Conservation (phyloP, 73 alveolate species). For the Paramecium biaurelia region DNA sequence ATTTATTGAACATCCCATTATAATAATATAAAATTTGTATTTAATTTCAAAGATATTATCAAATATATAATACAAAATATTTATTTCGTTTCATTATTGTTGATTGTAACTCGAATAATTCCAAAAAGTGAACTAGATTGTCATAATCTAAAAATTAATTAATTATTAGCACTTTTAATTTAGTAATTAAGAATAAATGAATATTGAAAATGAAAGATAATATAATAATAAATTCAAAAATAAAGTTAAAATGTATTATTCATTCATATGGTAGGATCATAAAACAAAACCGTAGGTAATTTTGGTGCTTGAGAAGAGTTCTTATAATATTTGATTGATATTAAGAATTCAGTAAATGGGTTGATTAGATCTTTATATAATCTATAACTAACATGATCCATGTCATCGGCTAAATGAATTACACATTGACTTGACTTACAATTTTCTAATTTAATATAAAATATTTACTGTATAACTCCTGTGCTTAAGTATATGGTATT, state of each 20-base stretch:
- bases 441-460: slow-evolving; percentile 52
- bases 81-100: not conserved
- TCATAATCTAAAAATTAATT: not conserved
- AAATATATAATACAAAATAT: not conserved
- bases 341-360: slow-evolving; percentile 21
- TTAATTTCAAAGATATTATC: not conserved
- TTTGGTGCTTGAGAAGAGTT: not conserved
- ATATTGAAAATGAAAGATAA: not conserved
- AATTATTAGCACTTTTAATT: not conserved
- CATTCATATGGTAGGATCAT: not conserved
- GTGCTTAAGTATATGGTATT: slow-evolving; percentile 68
- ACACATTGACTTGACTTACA: slow-evolving; percentile 83
- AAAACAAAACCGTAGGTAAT: not conserved
- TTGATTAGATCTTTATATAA: slow-evolving; percentile 56
- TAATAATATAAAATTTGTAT: not conserved
- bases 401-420: slow-evolving; percentile 77
- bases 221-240: not conserved
- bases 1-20: not conserved
- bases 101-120: not conserved
- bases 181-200: not conserved
- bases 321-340: not conserved
- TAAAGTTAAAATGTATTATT: not conserved
- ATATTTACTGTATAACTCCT: slow-evolving; percentile 35
- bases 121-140: not conserved
- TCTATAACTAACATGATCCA: slow-evolving; percentile 68